Percentiles rank a stretch among this genome's conserved stretches.
Evolutionary conservation across 768 basidiomycete genomes (phyloP).

Genomic region (Lentinula edodes): DNA sequence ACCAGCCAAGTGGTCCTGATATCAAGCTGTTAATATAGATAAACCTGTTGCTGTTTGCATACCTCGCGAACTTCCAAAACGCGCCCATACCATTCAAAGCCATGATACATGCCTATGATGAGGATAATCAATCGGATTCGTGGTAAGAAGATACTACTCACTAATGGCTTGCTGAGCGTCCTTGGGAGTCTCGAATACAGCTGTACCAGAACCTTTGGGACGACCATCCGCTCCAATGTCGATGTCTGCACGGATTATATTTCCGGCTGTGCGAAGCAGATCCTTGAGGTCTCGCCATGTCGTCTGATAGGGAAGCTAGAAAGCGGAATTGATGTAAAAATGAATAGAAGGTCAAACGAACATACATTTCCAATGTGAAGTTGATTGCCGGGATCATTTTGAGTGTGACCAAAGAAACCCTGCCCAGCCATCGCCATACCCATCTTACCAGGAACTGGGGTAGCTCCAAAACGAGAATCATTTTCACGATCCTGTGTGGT

Average conservation of each 20-base stretch:
- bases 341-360: not conserved
- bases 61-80: constrained; percentile 95
- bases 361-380: constrained; percentile 86
- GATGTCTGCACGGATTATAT: constrained; percentile 93
- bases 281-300: constrained; percentile 99
- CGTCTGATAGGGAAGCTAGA: constrained; percentile 87
- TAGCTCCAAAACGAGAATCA: constrained; percentile 91
- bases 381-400: constrained; percentile 78
- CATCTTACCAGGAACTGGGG: constrained; percentile 93
- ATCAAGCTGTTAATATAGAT: not conserved
- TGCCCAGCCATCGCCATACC: constrained; percentile 96
- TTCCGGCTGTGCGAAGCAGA: constrained; percentile 91
- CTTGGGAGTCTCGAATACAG: constrained; percentile 87
- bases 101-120: constrained; percentile 84
- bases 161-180: constrained; percentile 92
- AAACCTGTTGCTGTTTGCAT: constrained; percentile 11
- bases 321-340: not conserved
- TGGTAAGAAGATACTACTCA: constrained; percentile 26
- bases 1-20: constrained; percentile 83
- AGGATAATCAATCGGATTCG: constrained; percentile 6
- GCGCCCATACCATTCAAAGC: constrained; percentile 96
- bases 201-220: constrained; percentile 96
- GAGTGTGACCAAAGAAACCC: constrained; percentile 47
- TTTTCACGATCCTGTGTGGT: constrained; percentile 84
- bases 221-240: constrained; percentile 89